Base-by-base conservation (phyloP, 495 filamentous ascomycete species). In the Podospora didyma region DNA sequence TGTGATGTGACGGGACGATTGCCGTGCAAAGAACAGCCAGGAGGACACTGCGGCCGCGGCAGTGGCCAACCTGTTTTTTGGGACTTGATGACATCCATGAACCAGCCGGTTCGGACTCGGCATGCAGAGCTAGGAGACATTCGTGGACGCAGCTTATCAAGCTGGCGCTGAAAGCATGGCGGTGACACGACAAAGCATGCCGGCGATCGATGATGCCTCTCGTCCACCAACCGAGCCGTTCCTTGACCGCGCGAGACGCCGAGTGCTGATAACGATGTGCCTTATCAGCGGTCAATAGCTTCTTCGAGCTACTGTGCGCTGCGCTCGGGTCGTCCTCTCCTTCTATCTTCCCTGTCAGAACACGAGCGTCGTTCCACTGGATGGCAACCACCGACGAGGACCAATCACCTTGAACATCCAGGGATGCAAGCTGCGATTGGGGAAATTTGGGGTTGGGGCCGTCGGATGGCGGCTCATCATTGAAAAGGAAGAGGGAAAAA, bases 381-480 rank as follows among this genome's bases (percentile, higher is more conserved):
- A 44, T n/a, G 16, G 41, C 45, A 21, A 47, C 20, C 45, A 47
- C 20, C 41, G 19, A 47, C 45, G 22, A 12, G 20, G 7, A 26
- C 45, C 45, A 47, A 47, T 47, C 1, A 14, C 45, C 45, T 21
- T 12, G 10, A 9, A 5, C 19, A 7, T 26, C 10, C 45, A 21
- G 17, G 22, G 16, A 19, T 22, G 45, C 19, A 26, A 47, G 19
- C 39, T 17, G 39, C 31, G 48, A 49, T 65, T 59, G 59, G 62
- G 53, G 62, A 65, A 65, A 51, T 22, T 59, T 62, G 60, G 62
- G 53, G 59, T 59, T 46, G 49, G 14, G 51, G 34, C 49, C 20
- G 45, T 51, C 53, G 34, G 46, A 53, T 56, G 53, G 59, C 59
- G 59, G 62, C 59, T 65, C 62, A 51, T 47, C 51, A n/a, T 7